A percentile compares a stretch with the other conserved stretches of the same genome.
These are phyloP conservation scores for Hamamelis virginiana DNA, from an alignment of 164 flowering plant genomes.

Conservation along the genomic window DNA sequence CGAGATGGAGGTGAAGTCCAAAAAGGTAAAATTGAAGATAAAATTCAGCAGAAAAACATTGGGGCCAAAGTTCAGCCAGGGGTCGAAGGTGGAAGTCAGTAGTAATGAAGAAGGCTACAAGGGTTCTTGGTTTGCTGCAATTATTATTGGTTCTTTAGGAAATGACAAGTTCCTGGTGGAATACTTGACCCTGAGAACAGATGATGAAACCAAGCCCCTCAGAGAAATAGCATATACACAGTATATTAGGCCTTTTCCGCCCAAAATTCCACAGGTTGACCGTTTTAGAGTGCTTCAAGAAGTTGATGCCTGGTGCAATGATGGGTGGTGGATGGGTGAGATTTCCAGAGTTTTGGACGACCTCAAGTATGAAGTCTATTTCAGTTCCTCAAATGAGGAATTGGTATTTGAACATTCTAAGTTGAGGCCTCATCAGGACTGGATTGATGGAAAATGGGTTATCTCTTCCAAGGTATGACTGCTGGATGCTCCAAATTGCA, in stretches of 20 bases:
- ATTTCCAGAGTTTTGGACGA: conserved; percentile 23
- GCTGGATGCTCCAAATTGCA: background rate
- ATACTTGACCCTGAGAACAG: conserved; percentile 26
- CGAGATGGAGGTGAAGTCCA: conserved; percentile 7
- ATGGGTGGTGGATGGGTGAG: conserved; percentile 51
- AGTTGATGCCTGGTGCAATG: conserved; percentile 47
- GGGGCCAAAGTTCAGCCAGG: conserved; percentile 16
- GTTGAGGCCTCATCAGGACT: conserved; percentile 41
- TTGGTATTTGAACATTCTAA: conserved; percentile 23
- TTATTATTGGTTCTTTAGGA: conserved; percentile 12
- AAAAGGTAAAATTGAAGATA: conserved; percentile 17
- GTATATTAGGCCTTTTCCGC: conserved; percentile 34
- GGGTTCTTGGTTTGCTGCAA: conserved; percentile 39
- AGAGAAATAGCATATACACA: conserved; percentile 22
- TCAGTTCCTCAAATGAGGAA: conserved; percentile 21
- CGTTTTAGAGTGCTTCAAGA: conserved; percentile 14
- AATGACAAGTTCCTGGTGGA: conserved; percentile 32
- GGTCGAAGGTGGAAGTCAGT: conserved; percentile 33
- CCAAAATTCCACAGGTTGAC: conserved; percentile 9
- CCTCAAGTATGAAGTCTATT: conserved; percentile 25
- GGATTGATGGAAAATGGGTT: conserved; percentile 41
- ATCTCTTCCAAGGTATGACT: conserved; percentile 23
- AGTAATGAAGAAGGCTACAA: conserved; percentile 32
- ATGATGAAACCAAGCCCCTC: conserved; percentile 26
- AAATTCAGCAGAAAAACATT: conserved; percentile 7